These are phyloP conservation scores for Leccinum glutinopallens DNA, from an alignment of 1,284 basidiomycete species.

Conservation along the genomic window DNA sequence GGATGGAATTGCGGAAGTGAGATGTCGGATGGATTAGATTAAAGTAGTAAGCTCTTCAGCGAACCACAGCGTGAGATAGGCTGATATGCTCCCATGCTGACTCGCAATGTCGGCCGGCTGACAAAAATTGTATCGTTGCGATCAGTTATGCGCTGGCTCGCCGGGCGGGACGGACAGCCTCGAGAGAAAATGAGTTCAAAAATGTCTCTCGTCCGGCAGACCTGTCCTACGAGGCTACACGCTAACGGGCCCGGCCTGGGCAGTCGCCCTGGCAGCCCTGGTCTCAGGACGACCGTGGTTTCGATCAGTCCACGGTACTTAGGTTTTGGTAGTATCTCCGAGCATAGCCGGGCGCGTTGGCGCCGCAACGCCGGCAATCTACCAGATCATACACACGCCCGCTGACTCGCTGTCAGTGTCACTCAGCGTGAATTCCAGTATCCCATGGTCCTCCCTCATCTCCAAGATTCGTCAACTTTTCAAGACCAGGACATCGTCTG, in stretches of 20 bases:
- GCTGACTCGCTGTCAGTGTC: slow-evolving; percentile 5
- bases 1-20: neutral
- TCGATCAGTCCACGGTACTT: neutral
- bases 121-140: slow-evolving; percentile 12
- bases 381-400: slow-evolving; percentile 4
- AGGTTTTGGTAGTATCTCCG: slow-evolving; percentile 15
- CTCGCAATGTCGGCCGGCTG: slow-evolving; percentile 8
- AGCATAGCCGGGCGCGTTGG: slow-evolving; percentile 11
- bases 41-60: slow-evolving; percentile 10
- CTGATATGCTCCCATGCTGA: slow-evolving; percentile 24
- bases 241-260: neutral
- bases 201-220: slow-evolving; percentile 6
- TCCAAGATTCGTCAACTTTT: slow-evolving; percentile 10
- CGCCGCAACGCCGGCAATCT: slow-evolving; percentile 1
- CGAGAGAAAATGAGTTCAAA: slow-evolving; percentile 20
- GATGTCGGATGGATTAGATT: slow-evolving; percentile 30
- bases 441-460: slow-evolving; percentile 9
- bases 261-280: neutral
- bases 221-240: slow-evolving; percentile 14
- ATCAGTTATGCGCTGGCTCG: neutral
- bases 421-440: slow-evolving; percentile 6
- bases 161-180: neutral
- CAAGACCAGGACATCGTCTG: slow-evolving; percentile 42
- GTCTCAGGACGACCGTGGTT: neutral
- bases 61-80: slow-evolving; percentile 27